phyloP scores from a whole-genome alignment of 352 stramenopile genomes.

The Blastocystis sp. region DNA sequence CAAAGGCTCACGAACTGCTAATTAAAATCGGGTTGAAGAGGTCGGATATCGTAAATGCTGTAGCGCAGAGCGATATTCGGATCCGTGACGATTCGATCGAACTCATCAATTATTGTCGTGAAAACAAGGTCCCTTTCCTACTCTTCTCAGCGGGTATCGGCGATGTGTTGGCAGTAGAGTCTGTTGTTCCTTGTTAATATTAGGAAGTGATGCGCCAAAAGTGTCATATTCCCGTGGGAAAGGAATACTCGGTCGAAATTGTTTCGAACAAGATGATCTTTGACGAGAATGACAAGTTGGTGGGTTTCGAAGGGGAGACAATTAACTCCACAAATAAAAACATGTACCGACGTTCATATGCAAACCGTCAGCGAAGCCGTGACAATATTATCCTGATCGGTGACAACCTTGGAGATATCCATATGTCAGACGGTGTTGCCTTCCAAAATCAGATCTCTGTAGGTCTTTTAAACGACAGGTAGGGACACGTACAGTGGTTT shows the following conservation, averaged over 20 bases:
- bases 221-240: conserved; percentile 33
- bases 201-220: conserved; percentile 53
- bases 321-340: conserved; percentile 59
- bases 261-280: conserved; percentile 59
- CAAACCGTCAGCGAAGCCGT: conserved; percentile 8
- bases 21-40: conserved; percentile 13
- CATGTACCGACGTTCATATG: conserved; percentile 34
- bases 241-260: conserved; percentile 4
- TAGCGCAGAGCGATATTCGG: conserved; percentile 43
- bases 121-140: conserved; percentile 46
- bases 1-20: conserved; percentile 34
- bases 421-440: conserved; percentile 39
- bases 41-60: conserved; percentile 33
- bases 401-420: conserved; percentile 47
- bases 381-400: conserved; percentile 58
- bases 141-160: conserved; percentile 43
- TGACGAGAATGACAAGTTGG: conserved; percentile 16
- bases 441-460: conserved; percentile 44
- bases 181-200: neutral
- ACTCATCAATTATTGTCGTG: conserved; percentile 41
- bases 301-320: conserved; percentile 21
- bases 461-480: conserved; percentile 39
- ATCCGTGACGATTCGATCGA: conserved; percentile 40
- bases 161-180: conserved; percentile 18
- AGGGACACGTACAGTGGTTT: neutral